A percentile compares a stretch with the other conserved stretches of the same genome.
These are phyloP conservation scores for Phytophthora meadii DNA, from an alignment of 352 stramenopile species.

Conservation along the genomic window DNA sequence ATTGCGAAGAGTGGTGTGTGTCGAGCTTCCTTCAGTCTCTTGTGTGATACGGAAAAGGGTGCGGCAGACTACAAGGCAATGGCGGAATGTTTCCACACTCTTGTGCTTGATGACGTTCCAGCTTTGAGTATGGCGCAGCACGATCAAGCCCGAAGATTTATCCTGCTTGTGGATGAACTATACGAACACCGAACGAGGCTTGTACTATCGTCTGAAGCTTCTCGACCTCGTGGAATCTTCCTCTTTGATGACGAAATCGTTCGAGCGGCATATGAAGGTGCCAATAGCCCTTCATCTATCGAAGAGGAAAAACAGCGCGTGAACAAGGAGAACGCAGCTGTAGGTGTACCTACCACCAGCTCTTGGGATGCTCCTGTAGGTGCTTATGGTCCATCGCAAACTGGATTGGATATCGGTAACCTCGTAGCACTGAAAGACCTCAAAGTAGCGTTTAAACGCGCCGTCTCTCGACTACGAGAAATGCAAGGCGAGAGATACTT, in stretches of 20 bases:
- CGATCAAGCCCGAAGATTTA: slow-evolving; percentile 95
- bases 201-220: slow-evolving; percentile 58
- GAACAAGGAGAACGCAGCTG: slow-evolving; percentile 52
- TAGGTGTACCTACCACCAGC: slow-evolving; percentile 64
- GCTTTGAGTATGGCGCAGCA: slow-evolving; percentile 86
- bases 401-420: slow-evolving; percentile 63
- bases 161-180: slow-evolving; percentile 97
- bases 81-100: slow-evolving; percentile 88
- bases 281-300: slow-evolving; percentile 25
- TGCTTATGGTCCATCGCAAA: slow-evolving; percentile 66
- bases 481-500: slow-evolving; percentile 88
- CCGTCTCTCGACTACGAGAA: slow-evolving; percentile 83
- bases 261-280: slow-evolving; percentile 35
- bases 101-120: slow-evolving; percentile 93
- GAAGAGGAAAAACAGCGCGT: slow-evolving; percentile 47
- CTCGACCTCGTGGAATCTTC: slow-evolving; percentile 60
- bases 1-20: slow-evolving; percentile 53
- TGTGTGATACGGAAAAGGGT: slow-evolving; percentile 95
- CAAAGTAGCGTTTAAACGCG: slow-evolving; percentile 78
- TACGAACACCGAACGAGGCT: slow-evolving; percentile 91
- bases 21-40: slow-evolving; percentile 90
- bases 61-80: slow-evolving; percentile 96
- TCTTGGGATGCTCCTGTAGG: slow-evolving; percentile 74
- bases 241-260: slow-evolving; percentile 66
- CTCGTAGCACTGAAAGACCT: slow-evolving; percentile 77